Percentiles rank a stretch among this genome's conserved stretches.
phyloP scores from a whole-genome alignment of 1,284 basidiomycete genomes.

The Rhodotorula sp. region DNA sequence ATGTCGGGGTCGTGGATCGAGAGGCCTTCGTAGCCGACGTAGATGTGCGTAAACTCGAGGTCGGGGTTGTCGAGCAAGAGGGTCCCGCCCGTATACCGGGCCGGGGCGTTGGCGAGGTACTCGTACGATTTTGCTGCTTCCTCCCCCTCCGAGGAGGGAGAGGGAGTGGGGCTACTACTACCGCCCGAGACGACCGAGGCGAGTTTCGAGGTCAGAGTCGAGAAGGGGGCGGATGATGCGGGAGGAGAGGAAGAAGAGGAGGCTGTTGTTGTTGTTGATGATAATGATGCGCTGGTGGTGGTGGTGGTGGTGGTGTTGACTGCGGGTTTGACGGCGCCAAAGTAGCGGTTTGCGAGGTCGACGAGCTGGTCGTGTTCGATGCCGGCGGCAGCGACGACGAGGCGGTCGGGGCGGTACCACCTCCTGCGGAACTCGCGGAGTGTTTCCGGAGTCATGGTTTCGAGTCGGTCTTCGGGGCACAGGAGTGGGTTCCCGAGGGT shows the following conservation, averaged over 20 bases:
- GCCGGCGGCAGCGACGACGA: slow-evolving; percentile 91
- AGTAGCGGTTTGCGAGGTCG: slow-evolving; percentile 76
- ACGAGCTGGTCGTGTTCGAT: slow-evolving; percentile 87
- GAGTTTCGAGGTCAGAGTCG: slow-evolving; percentile 57
- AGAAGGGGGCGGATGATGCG: slow-evolving; percentile 20
- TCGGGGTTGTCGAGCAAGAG: slow-evolving; percentile 62
- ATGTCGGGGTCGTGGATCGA: slow-evolving; percentile 92
- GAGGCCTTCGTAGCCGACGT: slow-evolving; percentile 87
- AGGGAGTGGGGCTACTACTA: too few relatives aligned
- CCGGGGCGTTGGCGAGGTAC: slow-evolving; percentile 53
- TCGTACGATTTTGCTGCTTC: slow-evolving; percentile 45
- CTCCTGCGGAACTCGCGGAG: slow-evolving; percentile 68
- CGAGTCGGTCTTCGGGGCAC: slow-evolving; percentile 80
- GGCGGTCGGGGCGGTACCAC: slow-evolving; percentile 89
- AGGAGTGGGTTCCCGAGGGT: slow-evolving; percentile 86
- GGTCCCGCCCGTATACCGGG: slow-evolving; percentile 81
- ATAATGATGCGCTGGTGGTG: slow-evolving; percentile 30
- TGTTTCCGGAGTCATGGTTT: slow-evolving; percentile 63
- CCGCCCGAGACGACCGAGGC: slow-evolving; percentile 58
- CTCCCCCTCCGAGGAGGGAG: slow-evolving; percentile 57
- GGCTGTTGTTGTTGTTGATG: background rate
- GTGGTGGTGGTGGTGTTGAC: slow-evolving; percentile 53
- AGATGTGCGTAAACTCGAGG: slow-evolving; percentile 86
- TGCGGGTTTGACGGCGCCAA: slow-evolving; percentile 62
- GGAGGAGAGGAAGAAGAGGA: slow-evolving; percentile 45